phyloP scores from a whole-genome alignment of 2,329 filamentous ascomycete species.

The Neofusicoccum kwambonambiense region DNA sequence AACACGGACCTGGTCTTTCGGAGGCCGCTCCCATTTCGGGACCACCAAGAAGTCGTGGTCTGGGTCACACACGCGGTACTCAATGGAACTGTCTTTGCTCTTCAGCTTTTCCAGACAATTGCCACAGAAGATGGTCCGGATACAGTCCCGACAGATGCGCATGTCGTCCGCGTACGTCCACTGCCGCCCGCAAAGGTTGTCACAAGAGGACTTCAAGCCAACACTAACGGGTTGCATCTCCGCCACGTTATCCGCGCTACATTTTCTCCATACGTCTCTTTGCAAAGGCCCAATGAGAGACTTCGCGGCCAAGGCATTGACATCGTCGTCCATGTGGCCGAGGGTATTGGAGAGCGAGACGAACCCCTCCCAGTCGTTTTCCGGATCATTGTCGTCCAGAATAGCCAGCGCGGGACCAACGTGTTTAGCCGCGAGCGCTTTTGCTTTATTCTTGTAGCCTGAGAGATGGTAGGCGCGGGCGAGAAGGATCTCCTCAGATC shows the following conservation, averaged over 20 bases:
- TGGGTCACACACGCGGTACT: background rate
- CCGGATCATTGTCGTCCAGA: background rate
- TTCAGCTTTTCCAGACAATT: background rate
- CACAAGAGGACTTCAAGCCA: constrained; percentile 2
- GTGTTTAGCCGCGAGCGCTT: background rate
- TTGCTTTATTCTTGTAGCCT: background rate
- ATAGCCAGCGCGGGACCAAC: background rate
- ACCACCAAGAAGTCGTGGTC: background rate
- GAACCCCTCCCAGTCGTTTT: background rate
- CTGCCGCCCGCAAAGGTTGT: background rate
- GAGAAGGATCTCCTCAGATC: background rate
- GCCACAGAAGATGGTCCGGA: background rate
- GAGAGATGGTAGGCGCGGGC: background rate
- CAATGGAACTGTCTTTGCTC: background rate
- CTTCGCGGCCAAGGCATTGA: background rate
- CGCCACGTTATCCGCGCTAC: background rate
- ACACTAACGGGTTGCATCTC: background rate
- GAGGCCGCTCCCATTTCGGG: background rate
- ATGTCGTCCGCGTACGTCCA: background rate
- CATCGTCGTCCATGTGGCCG: constrained; percentile 3
- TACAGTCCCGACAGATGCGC: background rate
- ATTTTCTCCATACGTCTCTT: background rate
- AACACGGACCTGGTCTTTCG: background rate
- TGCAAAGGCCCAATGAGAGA: background rate
- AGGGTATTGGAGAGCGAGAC: constrained; percentile 1